Conservation (phyloP, 2,329 filamentous ascomycete genomes). For the Bimuria novae-zelandiae region DNA sequence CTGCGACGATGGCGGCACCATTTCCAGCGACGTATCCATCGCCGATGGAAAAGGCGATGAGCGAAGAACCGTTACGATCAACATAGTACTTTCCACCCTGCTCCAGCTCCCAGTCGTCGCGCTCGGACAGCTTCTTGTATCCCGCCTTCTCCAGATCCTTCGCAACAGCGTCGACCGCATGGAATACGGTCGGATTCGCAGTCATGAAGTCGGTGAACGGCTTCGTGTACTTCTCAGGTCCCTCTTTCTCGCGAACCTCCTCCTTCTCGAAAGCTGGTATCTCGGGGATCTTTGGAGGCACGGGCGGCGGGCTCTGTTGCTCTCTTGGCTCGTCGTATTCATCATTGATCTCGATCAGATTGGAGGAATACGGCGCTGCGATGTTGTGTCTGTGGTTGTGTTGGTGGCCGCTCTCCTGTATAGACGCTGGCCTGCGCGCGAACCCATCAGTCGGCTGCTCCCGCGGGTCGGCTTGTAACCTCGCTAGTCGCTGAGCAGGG, state of each 20-base stretch:
- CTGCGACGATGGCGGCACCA: conserved; percentile 84
- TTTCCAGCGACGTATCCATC: conserved; percentile 81
- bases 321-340: conserved; percentile 26
- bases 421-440: conserved; percentile 6
- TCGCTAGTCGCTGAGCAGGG: conserved; percentile 14
- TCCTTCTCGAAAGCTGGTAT: conserved; percentile 16
- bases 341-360: conserved; percentile 40
- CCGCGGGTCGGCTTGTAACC: conserved; percentile 1
- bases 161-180: conserved; percentile 80
- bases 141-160: conserved; percentile 72
- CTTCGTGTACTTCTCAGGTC: conserved; percentile 65
- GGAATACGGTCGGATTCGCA: conserved; percentile 90
- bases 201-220: conserved; percentile 88
- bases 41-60: conserved; percentile 86
- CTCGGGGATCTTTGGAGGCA: conserved; percentile 45
- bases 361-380: conserved; percentile 31
- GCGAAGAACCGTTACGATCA: conserved; percentile 80
- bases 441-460: neutral
- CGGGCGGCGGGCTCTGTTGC: conserved; percentile 41
- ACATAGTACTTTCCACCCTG: conserved; percentile 87
- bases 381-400: conserved; percentile 39
- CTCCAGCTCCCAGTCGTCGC: conserved; percentile 80
- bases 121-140: conserved; percentile 78
- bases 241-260: conserved; percentile 27
- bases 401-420: no score